These are phyloP conservation scores for Cyclospora cayetanensis DNA, from an alignment of 169 alveolate species.

Conservation along the genomic window DNA sequence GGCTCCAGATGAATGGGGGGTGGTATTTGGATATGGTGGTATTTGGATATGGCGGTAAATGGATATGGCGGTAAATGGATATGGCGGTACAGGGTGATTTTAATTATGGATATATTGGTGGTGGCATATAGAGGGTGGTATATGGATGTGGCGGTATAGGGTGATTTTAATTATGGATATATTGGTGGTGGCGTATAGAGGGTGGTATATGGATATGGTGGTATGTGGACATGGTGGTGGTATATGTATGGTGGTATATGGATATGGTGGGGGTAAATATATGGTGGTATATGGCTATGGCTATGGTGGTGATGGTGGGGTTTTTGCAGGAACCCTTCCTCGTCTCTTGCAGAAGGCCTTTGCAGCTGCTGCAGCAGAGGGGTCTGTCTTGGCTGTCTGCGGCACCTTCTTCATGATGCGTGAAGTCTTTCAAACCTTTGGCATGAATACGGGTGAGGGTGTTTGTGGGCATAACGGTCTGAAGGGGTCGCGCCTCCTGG, in stretches of 20 bases:
- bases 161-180: background rate
- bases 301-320: background rate
- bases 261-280: background rate
- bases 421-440: constrained; percentile 28
- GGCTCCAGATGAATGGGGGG: background rate
- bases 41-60: background rate
- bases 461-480: background rate
- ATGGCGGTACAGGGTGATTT: background rate
- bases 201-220: background rate
- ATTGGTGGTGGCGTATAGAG: background rate
- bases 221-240: background rate
- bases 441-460: constrained; percentile 37
- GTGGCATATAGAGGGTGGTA: background rate
- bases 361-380: constrained; percentile 52
- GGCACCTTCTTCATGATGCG: constrained; percentile 64
- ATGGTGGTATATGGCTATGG: no score
- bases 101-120: background rate
- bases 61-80: background rate
- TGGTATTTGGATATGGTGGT: background rate
- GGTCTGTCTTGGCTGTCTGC: constrained; percentile 3
- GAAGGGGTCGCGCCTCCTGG: no score
- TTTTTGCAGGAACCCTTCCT: constrained; percentile 3
- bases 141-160: background rate
- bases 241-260: background rate
- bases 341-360: constrained; percentile 3